Evolutionary conservation across 148 eudicot species (phyloP).

Genomic region (Rhododendron griersonianum): DNA sequence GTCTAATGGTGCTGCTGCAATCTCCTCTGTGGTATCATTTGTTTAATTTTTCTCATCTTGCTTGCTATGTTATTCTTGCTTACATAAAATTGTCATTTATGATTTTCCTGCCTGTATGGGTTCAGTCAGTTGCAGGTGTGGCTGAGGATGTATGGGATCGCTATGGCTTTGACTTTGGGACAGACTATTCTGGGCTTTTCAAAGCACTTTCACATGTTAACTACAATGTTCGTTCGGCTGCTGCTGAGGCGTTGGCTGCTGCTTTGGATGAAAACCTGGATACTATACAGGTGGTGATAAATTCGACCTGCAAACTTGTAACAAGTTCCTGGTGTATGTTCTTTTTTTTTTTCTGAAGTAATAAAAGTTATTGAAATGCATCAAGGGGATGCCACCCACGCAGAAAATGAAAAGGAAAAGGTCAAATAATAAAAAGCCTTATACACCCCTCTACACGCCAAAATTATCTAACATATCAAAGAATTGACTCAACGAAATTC

Average conservation of each 20-base stretch:
- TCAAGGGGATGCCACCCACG: too few relatives aligned
- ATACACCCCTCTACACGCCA: too few relatives aligned
- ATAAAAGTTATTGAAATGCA: too few relatives aligned
- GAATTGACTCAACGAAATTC: not conserved
- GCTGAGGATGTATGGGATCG: constrained; percentile 98
- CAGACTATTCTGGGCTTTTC: constrained; percentile 78
- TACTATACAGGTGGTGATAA: constrained; percentile 62
- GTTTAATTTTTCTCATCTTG: not conserved
- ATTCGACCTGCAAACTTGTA: not conserved
- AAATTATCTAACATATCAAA: not conserved
- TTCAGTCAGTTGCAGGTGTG: constrained; percentile 82
- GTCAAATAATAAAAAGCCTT: too few relatives aligned
- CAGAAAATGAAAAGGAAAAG: too few relatives aligned
- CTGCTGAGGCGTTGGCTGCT: constrained; percentile 92
- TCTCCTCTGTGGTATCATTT: not conserved
- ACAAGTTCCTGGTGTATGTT: not conserved
- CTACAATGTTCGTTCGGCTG: constrained; percentile 83
- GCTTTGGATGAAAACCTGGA: constrained; percentile 94
- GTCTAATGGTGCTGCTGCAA: not conserved
- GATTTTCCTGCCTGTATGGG: constrained; percentile 2
- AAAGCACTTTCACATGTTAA: constrained; percentile 80
- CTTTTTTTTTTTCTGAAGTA: not conserved
- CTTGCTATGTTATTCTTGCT: not conserved
- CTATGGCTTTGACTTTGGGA: constrained; percentile 76
- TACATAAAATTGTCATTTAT: not conserved